Percentiles rank a stretch among this genome's conserved stretches.
phyloP scores from a whole-genome alignment of 352 stramenopile genomes.

The Globisporangium middletonii region DNA sequence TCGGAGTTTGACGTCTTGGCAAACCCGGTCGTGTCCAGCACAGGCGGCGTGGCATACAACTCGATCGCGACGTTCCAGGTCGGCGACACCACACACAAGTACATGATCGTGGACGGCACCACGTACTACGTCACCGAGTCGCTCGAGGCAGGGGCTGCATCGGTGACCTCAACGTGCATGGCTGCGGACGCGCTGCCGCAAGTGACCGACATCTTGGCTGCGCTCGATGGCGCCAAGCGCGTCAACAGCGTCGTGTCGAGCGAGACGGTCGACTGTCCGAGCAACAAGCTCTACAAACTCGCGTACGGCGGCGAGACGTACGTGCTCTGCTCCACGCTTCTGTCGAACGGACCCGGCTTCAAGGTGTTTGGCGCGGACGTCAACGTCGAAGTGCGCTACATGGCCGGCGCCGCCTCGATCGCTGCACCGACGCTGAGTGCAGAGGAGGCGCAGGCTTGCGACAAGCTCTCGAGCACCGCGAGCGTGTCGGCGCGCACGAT shows the following conservation, averaged over 20 bases:
- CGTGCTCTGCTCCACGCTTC: slow-evolving; percentile 24
- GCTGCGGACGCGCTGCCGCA: background rate
- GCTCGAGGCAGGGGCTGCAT: background rate
- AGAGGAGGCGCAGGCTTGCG: slow-evolving; percentile 8
- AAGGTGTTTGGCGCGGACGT: slow-evolving; percentile 34
- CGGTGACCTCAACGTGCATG: background rate
- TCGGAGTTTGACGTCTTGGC: slow-evolving; percentile 29
- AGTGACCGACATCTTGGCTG: background rate
- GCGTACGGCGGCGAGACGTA: slow-evolving; percentile 35
- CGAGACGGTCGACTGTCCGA: background rate
- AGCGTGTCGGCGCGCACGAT: slow-evolving; percentile 11
- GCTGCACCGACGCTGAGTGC: background rate
- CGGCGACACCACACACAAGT: no score
- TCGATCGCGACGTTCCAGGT: slow-evolving; percentile 13
- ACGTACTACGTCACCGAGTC: no score
- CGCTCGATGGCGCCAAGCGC: background rate
- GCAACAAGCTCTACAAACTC: slow-evolving; percentile 2
- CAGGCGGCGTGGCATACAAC: slow-evolving; percentile 26
- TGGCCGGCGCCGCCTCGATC: slow-evolving; percentile 2
- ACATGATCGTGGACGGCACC: no score
- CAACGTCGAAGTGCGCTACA: slow-evolving; percentile 28
- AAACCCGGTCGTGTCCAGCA: slow-evolving; percentile 22
- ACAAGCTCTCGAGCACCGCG: background rate
- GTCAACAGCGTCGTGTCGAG: background rate
- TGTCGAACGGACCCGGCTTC: slow-evolving; percentile 16